Evolutionary conservation across 768 basidiomycete species (phyloP), one percentile per base, ranked within the genome.

Genomic region (Sistotremastrum suecicum): DNA sequence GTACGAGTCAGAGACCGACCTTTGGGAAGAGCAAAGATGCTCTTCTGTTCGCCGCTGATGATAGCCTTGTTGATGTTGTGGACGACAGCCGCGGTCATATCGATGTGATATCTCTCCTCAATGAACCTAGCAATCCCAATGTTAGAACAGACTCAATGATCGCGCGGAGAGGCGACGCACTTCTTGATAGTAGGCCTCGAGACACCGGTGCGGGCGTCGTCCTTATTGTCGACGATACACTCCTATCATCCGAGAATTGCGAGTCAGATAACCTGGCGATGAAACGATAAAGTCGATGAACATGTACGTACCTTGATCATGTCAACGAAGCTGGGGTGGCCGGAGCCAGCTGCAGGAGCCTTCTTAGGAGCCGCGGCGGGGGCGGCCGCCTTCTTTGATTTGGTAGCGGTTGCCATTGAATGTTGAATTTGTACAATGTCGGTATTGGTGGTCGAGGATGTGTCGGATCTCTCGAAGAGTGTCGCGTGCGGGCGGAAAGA

Each of bases 1-100:
- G 46, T 31, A 29, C 37, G 28, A 37, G 31, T 29, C 29, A 42
- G 45, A 20, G 20, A 51, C 51, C 55, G 58, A 80, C 91, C 92
- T 71, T 92, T 94, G 54, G 91, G 92, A 35, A 94, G 71, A 30
- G 77, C 67, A 62, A 98, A 92, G 52, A 81, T 66, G 45, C 79
- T 78, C 62, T 84, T 87, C 58, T 90, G 83, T 34, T 74, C 76
- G 45, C 92, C 90, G n/a, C 71, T 66, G 44, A 74, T 66, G 58
- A 98, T 81, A 45, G 91, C 89, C 53, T 72, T 78, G 49, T 80
- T 74, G 55, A 97, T 74, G 64, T 86, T 81, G 39, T 74, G 76
- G 55, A 68, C 73, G 65, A 91, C 88, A 20, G 85, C 75, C 48
- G 80, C 69, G 44, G 79, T 81, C 51, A 90, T 82, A 54, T 80